Percentiles rank a stretch among this genome's conserved stretches.
Conservation (phyloP, 768 basidiomycete species). For the Leccinum olivaceopallidum region DNA sequence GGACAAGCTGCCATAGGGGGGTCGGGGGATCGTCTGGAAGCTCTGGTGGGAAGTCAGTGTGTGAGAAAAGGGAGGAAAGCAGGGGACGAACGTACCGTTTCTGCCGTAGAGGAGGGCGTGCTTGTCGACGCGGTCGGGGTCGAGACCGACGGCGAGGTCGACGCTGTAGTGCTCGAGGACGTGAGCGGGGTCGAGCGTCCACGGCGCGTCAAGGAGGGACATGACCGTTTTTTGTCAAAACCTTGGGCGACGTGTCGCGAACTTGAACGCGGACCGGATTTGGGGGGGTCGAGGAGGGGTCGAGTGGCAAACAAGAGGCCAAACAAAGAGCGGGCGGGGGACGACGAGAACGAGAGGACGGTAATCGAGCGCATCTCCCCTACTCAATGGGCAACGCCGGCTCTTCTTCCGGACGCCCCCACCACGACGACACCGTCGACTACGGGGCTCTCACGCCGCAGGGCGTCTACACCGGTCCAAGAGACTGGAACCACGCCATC, state of each 20-base stretch:
- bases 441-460: slow-evolving; percentile 79
- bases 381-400: slow-evolving; percentile 76
- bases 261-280: background rate
- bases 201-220: slow-evolving; percentile 66
- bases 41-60: slow-evolving; percentile 47
- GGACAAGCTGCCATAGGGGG: slow-evolving; percentile 88
- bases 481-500: slow-evolving; percentile 87
- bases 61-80: background rate
- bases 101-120: slow-evolving; percentile 82
- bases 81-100: slow-evolving; percentile 61
- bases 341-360: slow-evolving; percentile 5
- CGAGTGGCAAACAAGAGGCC: slow-evolving; percentile 21
- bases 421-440: slow-evolving; percentile 84
- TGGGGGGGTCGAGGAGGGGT: slow-evolving; percentile 20
- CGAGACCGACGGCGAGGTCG: slow-evolving; percentile 61
- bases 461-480: slow-evolving; percentile 80
- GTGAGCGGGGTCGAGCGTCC: slow-evolving; percentile 70
- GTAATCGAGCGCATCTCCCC: slow-evolving; percentile 8
- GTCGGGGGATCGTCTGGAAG: slow-evolving; percentile 92
- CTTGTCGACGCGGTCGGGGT: slow-evolving; percentile 62
- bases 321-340: slow-evolving; percentile 18
- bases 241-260: background rate
- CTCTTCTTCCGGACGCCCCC: slow-evolving; percentile 70
- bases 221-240: slow-evolving; percentile 2
- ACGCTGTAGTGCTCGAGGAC: slow-evolving; percentile 75